Conservation (phyloP, 2,329 filamentous ascomycete species). For the Xylariaceae sp. region DNA sequence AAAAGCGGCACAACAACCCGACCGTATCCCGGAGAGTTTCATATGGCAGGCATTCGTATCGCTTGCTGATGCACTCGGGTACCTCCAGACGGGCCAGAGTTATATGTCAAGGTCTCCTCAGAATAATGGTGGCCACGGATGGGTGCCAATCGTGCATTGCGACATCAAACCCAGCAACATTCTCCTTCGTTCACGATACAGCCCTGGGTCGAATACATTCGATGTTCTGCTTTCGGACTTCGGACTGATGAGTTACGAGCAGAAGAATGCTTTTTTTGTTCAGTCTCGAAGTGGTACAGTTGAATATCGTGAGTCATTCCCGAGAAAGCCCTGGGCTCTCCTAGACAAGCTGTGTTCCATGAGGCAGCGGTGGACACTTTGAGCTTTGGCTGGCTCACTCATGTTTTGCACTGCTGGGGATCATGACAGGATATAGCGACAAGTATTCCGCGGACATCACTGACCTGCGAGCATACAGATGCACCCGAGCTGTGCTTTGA, state of each 20-base stretch:
- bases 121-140: constrained; percentile 3
- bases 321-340: neutral
- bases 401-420: neutral
- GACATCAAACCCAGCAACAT: constrained; percentile 24
- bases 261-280: neutral
- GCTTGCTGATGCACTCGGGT: constrained; percentile 19
- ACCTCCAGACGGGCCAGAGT: constrained; percentile 17
- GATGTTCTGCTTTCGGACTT: constrained; percentile 21
- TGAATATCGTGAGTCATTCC: neutral
- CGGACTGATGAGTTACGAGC: constrained; percentile 11
- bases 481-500: constrained; percentile 20
- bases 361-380: neutral
- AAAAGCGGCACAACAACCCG: neutral
- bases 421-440: neutral
- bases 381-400: too few species aligned
- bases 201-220: constrained; percentile 15
- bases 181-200: constrained; percentile 20
- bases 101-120: constrained; percentile 8
- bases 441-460: neutral
- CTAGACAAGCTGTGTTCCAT: neutral
- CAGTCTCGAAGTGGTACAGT: neutral
- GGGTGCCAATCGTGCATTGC: constrained; percentile 21
- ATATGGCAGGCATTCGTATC: constrained; percentile 20
- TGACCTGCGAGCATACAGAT: neutral
- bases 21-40: constrained; percentile 19